Conservation (phyloP, 345 rosid genomes). For the Aethionema arabicum region DNA sequence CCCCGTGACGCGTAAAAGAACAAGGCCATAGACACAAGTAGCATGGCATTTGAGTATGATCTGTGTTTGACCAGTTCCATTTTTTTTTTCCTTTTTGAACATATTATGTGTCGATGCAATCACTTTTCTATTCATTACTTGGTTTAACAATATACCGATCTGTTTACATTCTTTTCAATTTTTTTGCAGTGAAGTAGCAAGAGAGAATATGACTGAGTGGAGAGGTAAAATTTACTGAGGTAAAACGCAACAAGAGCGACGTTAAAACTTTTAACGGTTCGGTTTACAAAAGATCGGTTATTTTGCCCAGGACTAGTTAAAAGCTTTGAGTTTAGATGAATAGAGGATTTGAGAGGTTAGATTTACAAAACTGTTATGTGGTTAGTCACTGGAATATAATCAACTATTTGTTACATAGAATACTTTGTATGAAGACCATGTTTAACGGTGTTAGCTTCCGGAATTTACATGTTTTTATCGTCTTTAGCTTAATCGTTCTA, state of each 20-base stretch:
- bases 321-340: neutral
- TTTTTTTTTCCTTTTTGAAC: neutral
- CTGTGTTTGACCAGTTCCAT: slow-evolving; percentile 7
- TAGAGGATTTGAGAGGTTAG: slow-evolving; percentile 16
- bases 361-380: slow-evolving; percentile 13
- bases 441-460: too few species aligned
- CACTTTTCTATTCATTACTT: neutral
- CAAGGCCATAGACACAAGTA: neutral
- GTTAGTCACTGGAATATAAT: neutral
- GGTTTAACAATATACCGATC: neutral
- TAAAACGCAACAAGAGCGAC: neutral
- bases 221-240: slow-evolving; percentile 8
- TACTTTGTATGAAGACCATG: neutral
- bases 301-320: too few species aligned
- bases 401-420: slow-evolving; percentile 1
- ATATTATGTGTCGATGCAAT: too few species aligned
- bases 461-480: too few species aligned
- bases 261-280: too few species aligned
- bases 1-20: too few species aligned
- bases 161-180: neutral
- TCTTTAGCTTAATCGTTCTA: too few species aligned
- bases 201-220: slow-evolving; percentile 7
- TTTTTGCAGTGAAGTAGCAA: slow-evolving; percentile 16
- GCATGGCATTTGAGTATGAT: neutral
- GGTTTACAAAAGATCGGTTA: too few species aligned